Evolutionary conservation across 2,329 filamentous ascomycete species (phyloP).

Genomic region (Cladobotryum mycophilum): DNA sequence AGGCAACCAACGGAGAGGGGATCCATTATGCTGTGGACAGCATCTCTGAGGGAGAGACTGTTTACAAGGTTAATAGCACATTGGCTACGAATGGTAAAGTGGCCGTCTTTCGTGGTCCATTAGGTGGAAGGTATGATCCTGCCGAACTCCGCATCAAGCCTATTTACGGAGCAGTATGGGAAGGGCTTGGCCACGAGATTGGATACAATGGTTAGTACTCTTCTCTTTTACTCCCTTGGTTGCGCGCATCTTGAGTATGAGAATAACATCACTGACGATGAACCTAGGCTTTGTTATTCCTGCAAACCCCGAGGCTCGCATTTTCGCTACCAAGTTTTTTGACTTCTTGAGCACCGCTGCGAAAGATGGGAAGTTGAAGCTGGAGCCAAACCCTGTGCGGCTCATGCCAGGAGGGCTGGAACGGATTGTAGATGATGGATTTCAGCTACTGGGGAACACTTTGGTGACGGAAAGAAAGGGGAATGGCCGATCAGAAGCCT

Average conservation of each 20-base stretch:
- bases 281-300: constrained; percentile 11
- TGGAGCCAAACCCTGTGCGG: constrained; percentile 26
- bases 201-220: constrained; percentile 27
- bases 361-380: not conserved
- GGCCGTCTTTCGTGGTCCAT: constrained; percentile 19
- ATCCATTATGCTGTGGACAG: constrained; percentile 33
- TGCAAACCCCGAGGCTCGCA: constrained; percentile 17
- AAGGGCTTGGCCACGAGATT: constrained; percentile 34
- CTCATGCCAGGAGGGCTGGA: constrained; percentile 27
- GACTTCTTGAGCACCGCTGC: constrained; percentile 24
- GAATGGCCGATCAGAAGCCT: constrained; percentile 18
- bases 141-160: constrained; percentile 24
- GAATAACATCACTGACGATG: too few relatives aligned
- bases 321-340: constrained; percentile 31
- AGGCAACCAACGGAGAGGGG: constrained; percentile 18
- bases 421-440: constrained; percentile 21
- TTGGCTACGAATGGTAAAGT: constrained; percentile 21
- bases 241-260: not conserved
- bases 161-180: constrained; percentile 36
- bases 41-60: constrained; percentile 34
- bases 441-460: constrained; percentile 19
- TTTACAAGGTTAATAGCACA: constrained; percentile 23
- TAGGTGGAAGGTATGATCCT: constrained; percentile 19
- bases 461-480: constrained; percentile 17
- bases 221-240: not conserved